Evolutionary conservation across 495 filamentous ascomycete genomes (phyloP).

Genomic region (Physcia stellaris): DNA sequence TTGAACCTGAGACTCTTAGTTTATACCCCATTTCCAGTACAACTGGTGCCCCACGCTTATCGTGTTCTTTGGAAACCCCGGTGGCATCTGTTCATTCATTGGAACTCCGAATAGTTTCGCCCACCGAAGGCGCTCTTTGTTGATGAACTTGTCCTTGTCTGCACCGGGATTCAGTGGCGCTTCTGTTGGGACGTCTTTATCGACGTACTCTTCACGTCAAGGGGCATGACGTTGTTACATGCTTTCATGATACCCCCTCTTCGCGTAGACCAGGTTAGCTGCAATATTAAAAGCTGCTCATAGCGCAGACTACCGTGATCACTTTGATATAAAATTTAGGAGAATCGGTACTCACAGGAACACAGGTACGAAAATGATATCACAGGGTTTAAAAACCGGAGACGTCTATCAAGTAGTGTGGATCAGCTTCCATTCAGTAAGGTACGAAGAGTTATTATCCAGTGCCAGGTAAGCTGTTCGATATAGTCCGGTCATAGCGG

Average conservation of each 20-base stretch:
- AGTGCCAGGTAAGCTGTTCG: no score
- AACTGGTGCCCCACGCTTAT: conserved; percentile 16
- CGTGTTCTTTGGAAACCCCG: conserved; percentile 47
- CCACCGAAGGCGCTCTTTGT: conserved; percentile 48
- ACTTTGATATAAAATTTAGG: no score
- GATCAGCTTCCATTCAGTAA: no score
- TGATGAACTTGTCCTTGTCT: conserved; percentile 60
- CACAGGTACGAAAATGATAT: conserved; percentile 52
- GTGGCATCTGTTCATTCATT: conserved; percentile 32
- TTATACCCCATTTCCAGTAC: not conserved
- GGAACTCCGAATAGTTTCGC: conserved; percentile 44
- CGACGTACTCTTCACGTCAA: conserved; percentile 51
- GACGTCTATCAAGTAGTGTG: no score
- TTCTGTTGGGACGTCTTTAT: not conserved
- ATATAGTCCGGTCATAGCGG: no score
- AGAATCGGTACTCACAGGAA: no score
- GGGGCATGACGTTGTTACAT: conserved; percentile 47
- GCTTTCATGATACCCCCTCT: conserved; percentile 57
- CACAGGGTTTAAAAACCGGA: conserved; percentile 41
- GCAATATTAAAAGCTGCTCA: no score
- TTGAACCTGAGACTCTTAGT: conserved; percentile 12
- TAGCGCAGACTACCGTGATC: no score
- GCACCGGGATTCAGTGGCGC: conserved; percentile 2
- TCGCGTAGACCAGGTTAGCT: no score
- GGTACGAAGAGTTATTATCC: no score